Evolutionary conservation across 768 basidiomycete genomes (phyloP).

Genomic region (Panaeolus cyanescens): DNA sequence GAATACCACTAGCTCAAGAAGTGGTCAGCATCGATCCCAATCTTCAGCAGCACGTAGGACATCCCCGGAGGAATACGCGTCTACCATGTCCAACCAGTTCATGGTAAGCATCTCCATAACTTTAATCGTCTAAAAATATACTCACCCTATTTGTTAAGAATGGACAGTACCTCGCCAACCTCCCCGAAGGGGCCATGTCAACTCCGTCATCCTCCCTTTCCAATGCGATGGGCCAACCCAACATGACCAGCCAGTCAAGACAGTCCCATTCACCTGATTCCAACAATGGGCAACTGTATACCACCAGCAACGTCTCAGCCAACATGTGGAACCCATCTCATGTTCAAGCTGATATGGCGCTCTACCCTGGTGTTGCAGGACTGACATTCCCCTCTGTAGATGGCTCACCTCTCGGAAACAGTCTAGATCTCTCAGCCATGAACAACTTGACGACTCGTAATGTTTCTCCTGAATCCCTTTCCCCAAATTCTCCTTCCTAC

Average conservation of each 20-base stretch:
- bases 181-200: conserved; percentile 29
- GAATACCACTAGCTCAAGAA: conserved; percentile 26
- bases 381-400: conserved; percentile 12
- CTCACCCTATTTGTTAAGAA: conserved; percentile 19
- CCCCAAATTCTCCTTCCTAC: conserved; percentile 31
- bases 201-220: conserved; percentile 53
- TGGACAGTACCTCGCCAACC: conserved; percentile 25
- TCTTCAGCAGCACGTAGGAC: conserved; percentile 36
- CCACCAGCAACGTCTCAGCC: conserved; percentile 16
- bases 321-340: conserved; percentile 20
- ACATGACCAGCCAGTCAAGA: conserved; percentile 18
- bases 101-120: conserved; percentile 23
- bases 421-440: conserved; percentile 19
- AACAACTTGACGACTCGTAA: conserved; percentile 30
- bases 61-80: conserved; percentile 39
- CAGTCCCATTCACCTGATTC: conserved; percentile 22
- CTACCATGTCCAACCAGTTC: conserved; percentile 33
- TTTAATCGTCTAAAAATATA: background rate
- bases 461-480: conserved; percentile 41
- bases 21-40: conserved; percentile 31
- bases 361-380: conserved; percentile 28
- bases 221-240: conserved; percentile 62
- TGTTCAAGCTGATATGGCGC: conserved; percentile 20
- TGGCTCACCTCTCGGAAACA: background rate
- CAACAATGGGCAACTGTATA: conserved; percentile 12